phyloP scores from a whole-genome alignment of 176 grass and related monocot genomes.

The Thalia dealbata region DNA sequence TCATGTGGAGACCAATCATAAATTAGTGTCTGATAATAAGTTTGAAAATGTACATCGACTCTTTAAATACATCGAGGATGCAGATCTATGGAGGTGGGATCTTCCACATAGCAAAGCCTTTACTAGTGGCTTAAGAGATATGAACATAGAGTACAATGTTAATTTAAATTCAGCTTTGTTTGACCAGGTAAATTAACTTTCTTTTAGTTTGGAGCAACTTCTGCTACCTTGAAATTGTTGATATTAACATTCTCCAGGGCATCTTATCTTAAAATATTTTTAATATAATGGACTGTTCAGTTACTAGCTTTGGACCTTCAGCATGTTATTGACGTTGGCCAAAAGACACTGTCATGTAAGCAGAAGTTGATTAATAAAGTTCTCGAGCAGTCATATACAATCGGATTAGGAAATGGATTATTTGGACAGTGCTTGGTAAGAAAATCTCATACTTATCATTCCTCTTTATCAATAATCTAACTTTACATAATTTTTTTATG shows the following conservation, averaged over 20 bases:
- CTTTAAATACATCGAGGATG: constrained; percentile 85
- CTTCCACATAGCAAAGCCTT: constrained; percentile 77
- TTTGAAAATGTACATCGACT: constrained; percentile 55
- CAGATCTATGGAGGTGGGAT: constrained; percentile 74
- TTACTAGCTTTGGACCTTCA: constrained; percentile 72
- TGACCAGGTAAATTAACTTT: constrained; percentile 42
- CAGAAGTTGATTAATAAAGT: constrained; percentile 64
- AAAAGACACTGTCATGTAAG: constrained; percentile 48
- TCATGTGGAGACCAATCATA: constrained; percentile 9
- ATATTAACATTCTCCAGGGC: background rate
- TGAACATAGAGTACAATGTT: constrained; percentile 62
- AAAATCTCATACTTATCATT: background rate
- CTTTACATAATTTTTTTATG: too few relatives aligned
- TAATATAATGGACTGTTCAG: constrained; percentile 28
- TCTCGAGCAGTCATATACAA: constrained; percentile 57
- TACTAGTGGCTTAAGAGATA: constrained; percentile 76
- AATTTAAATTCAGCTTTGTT: constrained; percentile 61
- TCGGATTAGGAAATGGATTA: constrained; percentile 45
- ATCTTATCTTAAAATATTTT: background rate
- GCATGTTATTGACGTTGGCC: constrained; percentile 43
- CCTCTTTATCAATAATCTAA: too few relatives aligned
- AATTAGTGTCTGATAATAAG: constrained; percentile 46
- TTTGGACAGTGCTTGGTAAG: constrained; percentile 88
- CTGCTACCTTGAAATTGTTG: background rate
- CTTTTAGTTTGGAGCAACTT: constrained; percentile 8